Evolutionary conservation across 805 yeast genomes (phyloP).

Genomic region (Myxozyma geophila): DNA sequence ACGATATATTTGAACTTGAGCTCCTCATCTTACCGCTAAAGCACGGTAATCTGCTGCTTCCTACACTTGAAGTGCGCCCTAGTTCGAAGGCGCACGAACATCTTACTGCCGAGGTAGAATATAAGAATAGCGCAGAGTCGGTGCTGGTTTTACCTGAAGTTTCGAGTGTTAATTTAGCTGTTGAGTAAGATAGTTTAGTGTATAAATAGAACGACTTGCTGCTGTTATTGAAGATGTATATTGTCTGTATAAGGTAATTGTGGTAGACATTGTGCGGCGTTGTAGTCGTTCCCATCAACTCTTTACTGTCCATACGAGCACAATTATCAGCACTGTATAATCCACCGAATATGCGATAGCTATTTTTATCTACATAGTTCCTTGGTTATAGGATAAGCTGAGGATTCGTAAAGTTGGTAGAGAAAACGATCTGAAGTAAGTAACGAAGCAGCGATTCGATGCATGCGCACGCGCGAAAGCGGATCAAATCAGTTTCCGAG

Average conservation of each 20-base stretch:
- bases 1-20: conserved; percentile 39
- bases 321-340: too few species aligned
- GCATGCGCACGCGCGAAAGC: conserved; percentile 3
- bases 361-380: too few species aligned
- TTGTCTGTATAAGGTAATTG: background rate
- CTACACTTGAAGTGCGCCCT: conserved; percentile 57
- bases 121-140: conserved; percentile 69
- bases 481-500: background rate
- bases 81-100: conserved; percentile 44
- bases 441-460: background rate
- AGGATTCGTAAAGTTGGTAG: too few species aligned
- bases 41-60: conserved; percentile 72
- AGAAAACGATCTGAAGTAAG: too few species aligned
- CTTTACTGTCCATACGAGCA: background rate
- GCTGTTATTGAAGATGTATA: background rate
- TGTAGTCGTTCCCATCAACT: background rate
- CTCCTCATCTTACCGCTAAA: conserved; percentile 72
- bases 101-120: conserved; percentile 61
- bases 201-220: background rate
- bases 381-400: too few species aligned
- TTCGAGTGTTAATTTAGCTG: conserved; percentile 25
- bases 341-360: too few species aligned
- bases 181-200: background rate
- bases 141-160: conserved; percentile 70
- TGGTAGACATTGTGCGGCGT: background rate